These are phyloP conservation scores for Fusarium armeniacum DNA, from an alignment of 2,329 filamentous ascomycete genomes.

Conservation along the genomic window DNA sequence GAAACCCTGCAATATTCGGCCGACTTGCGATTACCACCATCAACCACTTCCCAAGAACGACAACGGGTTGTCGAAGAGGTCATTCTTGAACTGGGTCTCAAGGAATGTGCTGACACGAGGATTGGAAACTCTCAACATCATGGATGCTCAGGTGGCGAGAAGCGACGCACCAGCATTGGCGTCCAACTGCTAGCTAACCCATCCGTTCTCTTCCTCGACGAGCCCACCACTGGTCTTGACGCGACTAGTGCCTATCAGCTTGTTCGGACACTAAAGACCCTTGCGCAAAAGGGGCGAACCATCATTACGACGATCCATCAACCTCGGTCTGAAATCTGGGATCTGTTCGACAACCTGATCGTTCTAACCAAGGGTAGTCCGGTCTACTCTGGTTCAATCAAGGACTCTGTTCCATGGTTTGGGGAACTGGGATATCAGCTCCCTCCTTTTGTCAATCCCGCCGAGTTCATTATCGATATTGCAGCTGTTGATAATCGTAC, in stretches of 20 bases:
- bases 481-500: conserved; percentile 81
- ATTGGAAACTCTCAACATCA: conserved; percentile 80
- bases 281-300: conserved; percentile 77
- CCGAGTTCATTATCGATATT: conserved; percentile 81
- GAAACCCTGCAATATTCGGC: conserved; percentile 82
- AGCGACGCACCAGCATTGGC: conserved; percentile 80
- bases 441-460: conserved; percentile 81
- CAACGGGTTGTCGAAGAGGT: conserved; percentile 79
- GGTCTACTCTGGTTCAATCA: conserved; percentile 74
- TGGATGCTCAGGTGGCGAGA: conserved; percentile 84
- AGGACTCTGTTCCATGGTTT: conserved; percentile 75
- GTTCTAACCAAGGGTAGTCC: conserved; percentile 76
- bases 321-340: conserved; percentile 84
- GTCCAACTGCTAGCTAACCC: conserved; percentile 85
- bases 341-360: conserved; percentile 79
- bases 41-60: conserved; percentile 71
- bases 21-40: conserved; percentile 75
- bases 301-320: conserved; percentile 83
- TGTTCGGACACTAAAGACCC: conserved; percentile 75
- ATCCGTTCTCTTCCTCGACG: conserved; percentile 82
- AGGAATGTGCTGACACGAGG: conserved; percentile 81
- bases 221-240: conserved; percentile 83
- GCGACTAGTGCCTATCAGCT: conserved; percentile 83
- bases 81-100: conserved; percentile 80
- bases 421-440: conserved; percentile 70